Evolutionary conservation across 148 eudicot species (phyloP).

Genomic region (Silene conica): DNA sequence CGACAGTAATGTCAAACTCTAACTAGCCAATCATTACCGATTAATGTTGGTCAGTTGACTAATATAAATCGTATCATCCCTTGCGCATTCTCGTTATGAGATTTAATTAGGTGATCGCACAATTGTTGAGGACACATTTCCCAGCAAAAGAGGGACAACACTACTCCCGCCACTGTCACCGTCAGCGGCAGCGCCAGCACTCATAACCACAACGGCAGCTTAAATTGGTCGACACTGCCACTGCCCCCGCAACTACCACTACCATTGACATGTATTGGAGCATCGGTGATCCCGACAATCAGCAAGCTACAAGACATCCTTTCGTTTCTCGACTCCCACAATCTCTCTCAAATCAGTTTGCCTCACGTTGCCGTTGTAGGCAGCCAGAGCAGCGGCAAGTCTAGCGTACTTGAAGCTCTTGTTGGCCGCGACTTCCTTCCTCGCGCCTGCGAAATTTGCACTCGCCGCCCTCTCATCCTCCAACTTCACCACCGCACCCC

Average conservation of each 20-base stretch:
- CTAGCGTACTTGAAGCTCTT: conserved; percentile 58
- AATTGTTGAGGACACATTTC: too few species aligned
- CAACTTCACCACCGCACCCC: conserved; percentile 15
- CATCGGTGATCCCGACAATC: conserved; percentile 50
- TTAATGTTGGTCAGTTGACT: too few species aligned
- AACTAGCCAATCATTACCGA: too few species aligned
- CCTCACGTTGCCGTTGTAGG: conserved; percentile 67
- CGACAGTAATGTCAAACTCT: too few species aligned
- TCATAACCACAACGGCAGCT: not conserved
- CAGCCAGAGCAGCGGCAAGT: conserved; percentile 65
- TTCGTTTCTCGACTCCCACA: conserved; percentile 36
- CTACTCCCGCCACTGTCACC: conserved; percentile 13
- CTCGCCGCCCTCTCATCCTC: conserved; percentile 33
- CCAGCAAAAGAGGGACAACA: not conserved
- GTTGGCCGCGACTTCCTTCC: conserved; percentile 72
- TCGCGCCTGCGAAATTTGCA: conserved; percentile 39
- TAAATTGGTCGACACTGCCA: not conserved
- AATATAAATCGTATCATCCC: too few species aligned
- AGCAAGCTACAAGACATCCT: conserved; percentile 59
- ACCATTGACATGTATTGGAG: conserved; percentile 15
- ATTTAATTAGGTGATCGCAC: too few species aligned
- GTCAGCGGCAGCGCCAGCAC: too few species aligned
- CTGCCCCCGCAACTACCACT: not conserved
- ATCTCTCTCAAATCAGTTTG: conserved; percentile 37
- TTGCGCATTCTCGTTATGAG: too few species aligned